phyloP scores from a whole-genome alignment of 2,329 filamentous ascomycete species.

The Talaromyces piceae region DNA sequence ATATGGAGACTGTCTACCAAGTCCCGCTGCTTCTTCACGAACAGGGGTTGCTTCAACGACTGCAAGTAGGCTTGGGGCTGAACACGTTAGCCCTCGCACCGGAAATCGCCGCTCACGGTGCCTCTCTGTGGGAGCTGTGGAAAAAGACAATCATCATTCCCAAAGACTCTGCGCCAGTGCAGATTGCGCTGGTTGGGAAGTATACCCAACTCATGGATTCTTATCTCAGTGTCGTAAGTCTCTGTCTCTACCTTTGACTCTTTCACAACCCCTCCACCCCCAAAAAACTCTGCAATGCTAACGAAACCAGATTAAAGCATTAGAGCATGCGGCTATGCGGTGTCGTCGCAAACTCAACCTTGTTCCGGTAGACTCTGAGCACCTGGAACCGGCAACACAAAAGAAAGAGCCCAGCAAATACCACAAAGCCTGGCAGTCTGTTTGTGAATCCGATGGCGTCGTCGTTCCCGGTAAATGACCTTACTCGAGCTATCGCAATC shows the following conservation, averaged over 20 bases:
- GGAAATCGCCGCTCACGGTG: constrained; percentile 54
- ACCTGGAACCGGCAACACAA: constrained; percentile 64
- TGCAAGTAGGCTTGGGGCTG: constrained; percentile 60
- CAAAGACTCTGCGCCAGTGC: constrained; percentile 39
- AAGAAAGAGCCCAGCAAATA: constrained; percentile 61
- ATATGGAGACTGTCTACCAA: constrained; percentile 87
- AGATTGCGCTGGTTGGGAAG: constrained; percentile 86
- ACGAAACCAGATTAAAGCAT: constrained; percentile 51
- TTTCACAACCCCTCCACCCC: constrained; percentile 45
- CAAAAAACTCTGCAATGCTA: background rate
- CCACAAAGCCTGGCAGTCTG: constrained; percentile 35
- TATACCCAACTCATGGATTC: constrained; percentile 80
- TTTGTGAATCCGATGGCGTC: constrained; percentile 57
- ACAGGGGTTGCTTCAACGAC: constrained; percentile 64
- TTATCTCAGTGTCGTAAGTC: constrained; percentile 64
- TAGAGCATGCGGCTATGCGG: constrained; percentile 88
- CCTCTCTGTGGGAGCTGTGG: constrained; percentile 72
- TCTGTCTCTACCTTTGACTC: background rate
- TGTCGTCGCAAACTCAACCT: constrained; percentile 73
- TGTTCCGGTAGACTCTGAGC: constrained; percentile 74
- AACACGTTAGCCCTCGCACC: constrained; percentile 49
- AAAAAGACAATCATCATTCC: constrained; percentile 26
- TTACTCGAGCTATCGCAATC: background rate
- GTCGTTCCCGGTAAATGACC: constrained; percentile 21
- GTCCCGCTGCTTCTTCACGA: constrained; percentile 86